These are phyloP conservation scores for Syncephalastrum sp. DNA, from an alignment of 371 early-diverging fungal genomes.

Conservation along the genomic window DNA sequence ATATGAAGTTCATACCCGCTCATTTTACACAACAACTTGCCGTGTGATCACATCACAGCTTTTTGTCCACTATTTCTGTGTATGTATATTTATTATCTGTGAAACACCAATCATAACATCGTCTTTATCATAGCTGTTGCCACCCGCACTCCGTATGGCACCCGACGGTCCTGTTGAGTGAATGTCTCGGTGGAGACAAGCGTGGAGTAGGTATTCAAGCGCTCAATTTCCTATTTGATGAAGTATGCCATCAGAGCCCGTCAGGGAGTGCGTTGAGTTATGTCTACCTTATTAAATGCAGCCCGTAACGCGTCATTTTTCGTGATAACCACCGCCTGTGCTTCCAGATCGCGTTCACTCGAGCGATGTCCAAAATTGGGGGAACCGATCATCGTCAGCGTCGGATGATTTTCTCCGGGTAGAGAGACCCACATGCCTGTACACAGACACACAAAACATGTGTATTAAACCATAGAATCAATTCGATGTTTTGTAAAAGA, in stretches of 20 bases:
- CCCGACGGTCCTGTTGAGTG: constrained; percentile 34
- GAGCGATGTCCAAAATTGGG: constrained; percentile 93
- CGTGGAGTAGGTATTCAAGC: constrained; percentile 35
- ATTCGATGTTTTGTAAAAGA: not conserved
- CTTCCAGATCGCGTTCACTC: constrained; percentile 86
- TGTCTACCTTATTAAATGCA: constrained; percentile 58
- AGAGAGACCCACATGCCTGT: constrained; percentile 59
- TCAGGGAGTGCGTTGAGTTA: not conserved
- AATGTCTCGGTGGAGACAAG: constrained; percentile 40
- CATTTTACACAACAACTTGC: too few relatives aligned
- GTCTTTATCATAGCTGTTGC: constrained; percentile 48
- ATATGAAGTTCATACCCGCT: not conserved
- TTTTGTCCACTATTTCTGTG: not conserved
- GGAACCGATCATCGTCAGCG: constrained; percentile 85
- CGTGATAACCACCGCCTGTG: constrained; percentile 78
- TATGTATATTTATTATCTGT: too few relatives aligned
- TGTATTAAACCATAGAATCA: not conserved
- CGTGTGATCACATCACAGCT: not conserved
- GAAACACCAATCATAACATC: constrained; percentile 35
- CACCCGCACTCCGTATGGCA: constrained; percentile 47
- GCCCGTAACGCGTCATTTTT: constrained; percentile 52
- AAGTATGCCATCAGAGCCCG: not conserved
- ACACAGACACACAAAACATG: not conserved
- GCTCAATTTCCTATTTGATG: constrained; percentile 42
- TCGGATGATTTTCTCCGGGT: constrained; percentile 41